Evolutionary conservation across 2,329 filamentous ascomycete genomes (phyloP), one percentile per base, ranked within the genome.

Genomic region (Alternaria brassicicola): DNA sequence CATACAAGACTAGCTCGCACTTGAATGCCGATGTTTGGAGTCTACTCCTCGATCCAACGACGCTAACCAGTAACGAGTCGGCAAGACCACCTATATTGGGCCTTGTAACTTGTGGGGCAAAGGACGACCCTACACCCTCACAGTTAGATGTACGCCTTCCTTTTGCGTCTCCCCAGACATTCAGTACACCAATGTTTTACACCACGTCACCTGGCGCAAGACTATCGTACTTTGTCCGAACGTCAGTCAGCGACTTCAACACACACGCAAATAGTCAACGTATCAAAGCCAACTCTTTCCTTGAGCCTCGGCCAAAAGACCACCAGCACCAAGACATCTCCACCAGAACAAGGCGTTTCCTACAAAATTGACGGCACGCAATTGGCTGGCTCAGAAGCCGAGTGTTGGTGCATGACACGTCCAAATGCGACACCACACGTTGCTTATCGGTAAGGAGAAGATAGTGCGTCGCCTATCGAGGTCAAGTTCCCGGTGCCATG

Each of bases 391-490:
- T 23, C 28, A 47, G 17, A 39, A 35, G 19, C 43, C 43, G 28
- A 47, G 3, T 47, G 19, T 21, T n/a, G 35, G 28, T 17, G 13
- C 30, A 47, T 47, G 43, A 35, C 3, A 17, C 43, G 17, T 31
- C 19, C 19, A 35, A 23, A 47, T 13, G 30, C 15, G 35, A 33
- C 43, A 35, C 19, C 30, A 33, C 28, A 47, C 28, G 19, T 47
- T 47, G 13, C 43, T 47, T 30, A 47, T 47, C 13, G 19, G 43
- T 47, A 47, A 33, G 30, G 43, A 3, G 30, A 19, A 9, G 30
- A 47, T n/a, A 33, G 28, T 13, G 28, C 21, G 41, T 54, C 33
- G 42, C 35, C 43, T 52, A 33, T 50, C 47, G 47, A 31, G 31
- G 19, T 38, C 23, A 52, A 13, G 17, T n/a, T 8, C 23, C 31